A percentile compares a stretch with the other conserved stretches of the same genome.
These are phyloP conservation scores for Euptelea pleiosperma DNA, from an alignment of 164 flowering plant species.

Conservation along the genomic window DNA sequence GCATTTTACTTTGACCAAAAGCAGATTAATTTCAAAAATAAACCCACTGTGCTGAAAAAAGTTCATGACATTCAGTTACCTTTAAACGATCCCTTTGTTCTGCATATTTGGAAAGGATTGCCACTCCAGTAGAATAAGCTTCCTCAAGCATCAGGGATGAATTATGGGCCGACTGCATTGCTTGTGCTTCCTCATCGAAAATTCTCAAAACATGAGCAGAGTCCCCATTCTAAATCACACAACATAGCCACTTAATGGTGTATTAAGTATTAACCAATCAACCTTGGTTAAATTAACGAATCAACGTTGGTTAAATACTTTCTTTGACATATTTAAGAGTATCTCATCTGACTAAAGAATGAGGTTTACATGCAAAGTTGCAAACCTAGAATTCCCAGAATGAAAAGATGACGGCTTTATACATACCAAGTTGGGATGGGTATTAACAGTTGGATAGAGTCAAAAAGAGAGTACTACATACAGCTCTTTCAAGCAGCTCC, in stretches of 20 bases:
- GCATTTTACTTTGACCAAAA: background rate
- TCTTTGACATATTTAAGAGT: background rate
- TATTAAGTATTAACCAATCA: too few species aligned
- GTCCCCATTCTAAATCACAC: slow-evolving; percentile 68
- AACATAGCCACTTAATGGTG: slow-evolving; percentile 6
- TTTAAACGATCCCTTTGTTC: slow-evolving; percentile 88
- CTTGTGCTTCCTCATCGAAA: slow-evolving; percentile 92
- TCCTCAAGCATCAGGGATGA: slow-evolving; percentile 80
- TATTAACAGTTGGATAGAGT: too few species aligned
- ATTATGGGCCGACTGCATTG: slow-evolving; percentile 76
- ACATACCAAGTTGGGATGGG: too few species aligned
- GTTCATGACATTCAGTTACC: slow-evolving; percentile 37
- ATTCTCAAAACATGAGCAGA: slow-evolving; percentile 77
- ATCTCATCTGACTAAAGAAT: background rate
- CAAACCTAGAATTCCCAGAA: too few species aligned
- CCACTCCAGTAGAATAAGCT: slow-evolving; percentile 72
- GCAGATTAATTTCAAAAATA: background rate
- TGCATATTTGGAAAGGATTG: slow-evolving; percentile 74
- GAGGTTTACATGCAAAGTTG: too few species aligned
- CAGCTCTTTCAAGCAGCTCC: slow-evolving; percentile 85
- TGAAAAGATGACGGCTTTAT: too few species aligned
- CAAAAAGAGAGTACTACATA: too few species aligned
- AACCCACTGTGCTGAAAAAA: background rate
- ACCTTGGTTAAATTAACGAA: too few species aligned
- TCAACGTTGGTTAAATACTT: background rate